A percentile compares a stretch with the other conserved stretches of the same genome.
These are phyloP conservation scores for Begonia masoniana DNA, from an alignment of 306 rosid genomes.

Conservation along the genomic window DNA sequence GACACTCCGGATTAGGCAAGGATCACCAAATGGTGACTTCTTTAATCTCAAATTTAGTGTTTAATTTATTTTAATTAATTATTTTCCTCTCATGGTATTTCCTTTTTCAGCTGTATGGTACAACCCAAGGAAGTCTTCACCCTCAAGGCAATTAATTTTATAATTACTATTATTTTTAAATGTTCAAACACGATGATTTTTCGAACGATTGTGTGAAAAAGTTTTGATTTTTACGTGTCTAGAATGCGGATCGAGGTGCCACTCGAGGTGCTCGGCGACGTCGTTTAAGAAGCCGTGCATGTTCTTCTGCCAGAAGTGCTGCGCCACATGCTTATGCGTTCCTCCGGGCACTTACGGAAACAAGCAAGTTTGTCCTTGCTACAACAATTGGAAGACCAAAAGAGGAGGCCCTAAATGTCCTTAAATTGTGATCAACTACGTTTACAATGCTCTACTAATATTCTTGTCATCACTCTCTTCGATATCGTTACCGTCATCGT, in stretches of 20 bases:
- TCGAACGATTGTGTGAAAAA: no score
- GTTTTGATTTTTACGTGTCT: background rate
- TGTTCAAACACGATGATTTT: background rate
- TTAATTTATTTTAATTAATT: background rate
- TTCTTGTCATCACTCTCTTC: no score
- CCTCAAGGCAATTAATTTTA: conserved; percentile 9
- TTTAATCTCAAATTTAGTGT: background rate
- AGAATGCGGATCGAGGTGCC: conserved; percentile 9
- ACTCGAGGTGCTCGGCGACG: conserved; percentile 7
- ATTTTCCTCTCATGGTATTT: background rate
- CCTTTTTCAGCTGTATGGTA: conserved; percentile 4
- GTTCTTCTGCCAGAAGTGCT: conserved; percentile 16
- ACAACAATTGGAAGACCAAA: conserved; percentile 18
- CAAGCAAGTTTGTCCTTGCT: conserved; percentile 15
- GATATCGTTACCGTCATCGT: no score
- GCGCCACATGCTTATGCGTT: conserved; percentile 12
- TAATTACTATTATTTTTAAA: background rate
- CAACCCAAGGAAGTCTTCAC: conserved; percentile 17
- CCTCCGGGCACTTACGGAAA: conserved; percentile 16
- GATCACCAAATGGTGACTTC: background rate
- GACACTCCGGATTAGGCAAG: background rate
- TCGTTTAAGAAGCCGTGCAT: conserved; percentile 10
- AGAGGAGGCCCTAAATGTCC: conserved; percentile 16
- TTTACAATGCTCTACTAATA: no score
- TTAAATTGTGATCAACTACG: background rate